Percentiles rank a stretch among this genome's conserved stretches.
Evolutionary conservation across 2,329 filamentous ascomycete species (phyloP).

Genomic region (Leptosphaerulina australis): DNA sequence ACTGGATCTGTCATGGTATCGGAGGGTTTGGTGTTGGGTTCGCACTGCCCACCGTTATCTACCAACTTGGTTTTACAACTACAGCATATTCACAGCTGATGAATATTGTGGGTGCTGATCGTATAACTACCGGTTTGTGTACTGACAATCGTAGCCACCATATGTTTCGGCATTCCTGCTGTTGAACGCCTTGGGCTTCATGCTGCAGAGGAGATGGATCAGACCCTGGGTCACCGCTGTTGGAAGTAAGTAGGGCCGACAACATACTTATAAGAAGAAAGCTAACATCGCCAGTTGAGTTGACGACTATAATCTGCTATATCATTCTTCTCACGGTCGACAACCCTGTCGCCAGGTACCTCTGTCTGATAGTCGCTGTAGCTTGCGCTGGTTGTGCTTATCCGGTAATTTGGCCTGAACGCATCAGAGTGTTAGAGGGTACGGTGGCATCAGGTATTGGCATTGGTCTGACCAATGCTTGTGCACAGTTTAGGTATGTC

Average conservation of each 20-base stretch:
- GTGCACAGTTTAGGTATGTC: conserved; percentile 27
- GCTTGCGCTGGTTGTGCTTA: conserved; percentile 28
- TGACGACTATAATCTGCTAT: conserved; percentile 26
- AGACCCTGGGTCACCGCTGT: conserved; percentile 26
- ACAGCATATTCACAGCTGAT: conserved; percentile 30
- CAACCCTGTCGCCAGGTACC: conserved; percentile 25
- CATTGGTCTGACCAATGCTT: conserved; percentile 29
- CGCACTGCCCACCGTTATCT: conserved; percentile 28
- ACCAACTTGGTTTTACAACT: conserved; percentile 30
- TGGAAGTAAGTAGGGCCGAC: conserved; percentile 16
- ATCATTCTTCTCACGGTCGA: conserved; percentile 26
- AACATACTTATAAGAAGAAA: no score
- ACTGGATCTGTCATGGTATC: conserved; percentile 32
- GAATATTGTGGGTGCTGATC: conserved; percentile 29
- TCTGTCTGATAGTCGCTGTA: conserved; percentile 25
- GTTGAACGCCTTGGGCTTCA: conserved; percentile 24
- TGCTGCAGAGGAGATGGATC: conserved; percentile 30
- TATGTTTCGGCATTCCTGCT: conserved; percentile 27
- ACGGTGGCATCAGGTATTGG: conserved; percentile 29
- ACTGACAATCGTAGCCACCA: conserved; percentile 21
- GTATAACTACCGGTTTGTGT: no score
- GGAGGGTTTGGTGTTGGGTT: conserved; percentile 27
- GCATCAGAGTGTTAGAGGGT: conserved; percentile 27
- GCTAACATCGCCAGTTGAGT: conserved; percentile 19
- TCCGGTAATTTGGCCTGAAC: conserved; percentile 28